phyloP scores from a whole-genome alignment of 1,284 basidiomycete genomes.

The Xanthoconium separans region DNA sequence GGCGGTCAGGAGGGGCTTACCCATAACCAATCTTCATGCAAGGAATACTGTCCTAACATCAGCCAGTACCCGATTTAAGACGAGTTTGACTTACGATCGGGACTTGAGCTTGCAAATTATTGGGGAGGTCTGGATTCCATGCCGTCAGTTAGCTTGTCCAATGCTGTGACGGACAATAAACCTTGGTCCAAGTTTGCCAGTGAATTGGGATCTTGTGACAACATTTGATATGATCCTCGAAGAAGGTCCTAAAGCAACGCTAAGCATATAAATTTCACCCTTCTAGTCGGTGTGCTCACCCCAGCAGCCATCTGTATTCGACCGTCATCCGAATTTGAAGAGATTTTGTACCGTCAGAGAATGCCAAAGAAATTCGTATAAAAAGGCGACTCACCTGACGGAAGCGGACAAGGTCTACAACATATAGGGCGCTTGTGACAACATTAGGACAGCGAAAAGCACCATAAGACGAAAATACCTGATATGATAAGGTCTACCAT shows the following conservation, averaged over 20 bases:
- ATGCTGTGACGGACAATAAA: conserved; percentile 23
- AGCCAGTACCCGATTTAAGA: conserved; percentile 1
- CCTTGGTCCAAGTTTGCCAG: conserved; percentile 96
- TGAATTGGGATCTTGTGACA: conserved; percentile 92
- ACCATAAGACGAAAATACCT: conserved; percentile 47
- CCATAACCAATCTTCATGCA: conserved; percentile 93
- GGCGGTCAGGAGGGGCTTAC: conserved; percentile 39
- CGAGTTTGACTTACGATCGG: conserved; percentile 67
- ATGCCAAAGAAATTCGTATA: neutral
- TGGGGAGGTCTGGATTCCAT: conserved; percentile 72
- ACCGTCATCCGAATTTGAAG: neutral
- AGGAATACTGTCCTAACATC: conserved; percentile 58
- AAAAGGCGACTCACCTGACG: conserved; percentile 57
- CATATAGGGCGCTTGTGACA: conserved; percentile 80
- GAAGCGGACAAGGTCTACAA: conserved; percentile 95
- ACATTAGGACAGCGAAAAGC: conserved; percentile 4
- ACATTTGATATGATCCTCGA: conserved; percentile 87
- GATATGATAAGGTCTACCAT: conserved; percentile 87
- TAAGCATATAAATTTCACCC: neutral
- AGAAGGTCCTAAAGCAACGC: conserved; percentile 69
- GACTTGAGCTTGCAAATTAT: conserved; percentile 85
- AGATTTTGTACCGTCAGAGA: conserved; percentile 3
- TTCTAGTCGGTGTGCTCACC: conserved; percentile 42
- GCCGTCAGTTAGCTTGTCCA: neutral
- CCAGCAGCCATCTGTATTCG: conserved; percentile 69